These are phyloP conservation scores for Aspergillus oerlinghausenensis DNA, from an alignment of 2,329 filamentous ascomycete genomes.

Conservation along the genomic window DNA sequence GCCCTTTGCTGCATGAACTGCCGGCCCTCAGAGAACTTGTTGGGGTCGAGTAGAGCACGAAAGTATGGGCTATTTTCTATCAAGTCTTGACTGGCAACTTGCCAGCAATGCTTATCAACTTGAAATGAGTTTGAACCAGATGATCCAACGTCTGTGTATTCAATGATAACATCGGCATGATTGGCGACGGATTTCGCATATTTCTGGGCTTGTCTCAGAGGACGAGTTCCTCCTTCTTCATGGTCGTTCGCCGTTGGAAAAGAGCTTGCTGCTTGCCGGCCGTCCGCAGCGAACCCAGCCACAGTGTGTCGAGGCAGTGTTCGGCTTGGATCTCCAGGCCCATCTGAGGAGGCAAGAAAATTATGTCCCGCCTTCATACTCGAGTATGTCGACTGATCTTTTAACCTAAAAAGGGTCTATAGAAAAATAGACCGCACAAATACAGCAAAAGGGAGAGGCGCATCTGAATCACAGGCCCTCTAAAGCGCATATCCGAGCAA, in stretches of 20 bases:
- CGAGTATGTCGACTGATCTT: not conserved
- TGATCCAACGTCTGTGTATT: slow-evolving; percentile 21
- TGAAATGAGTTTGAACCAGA: slow-evolving; percentile 4
- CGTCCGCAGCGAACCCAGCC: not conserved
- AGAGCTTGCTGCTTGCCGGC: not conserved
- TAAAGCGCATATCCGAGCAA: not conserved
- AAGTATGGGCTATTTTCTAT: slow-evolving; percentile 37
- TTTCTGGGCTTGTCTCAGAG: not conserved
- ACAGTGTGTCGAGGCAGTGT: slow-evolving; percentile 1
- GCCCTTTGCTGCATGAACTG: slow-evolving; percentile 27
- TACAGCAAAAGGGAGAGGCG: not conserved
- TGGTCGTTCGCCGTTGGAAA: not conserved
- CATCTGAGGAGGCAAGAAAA: slow-evolving; percentile 16
- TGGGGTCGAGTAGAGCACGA: slow-evolving; percentile 35
- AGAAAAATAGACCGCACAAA: not conserved
- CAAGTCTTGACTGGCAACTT: slow-evolving; percentile 30
- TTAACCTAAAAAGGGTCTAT: not conserved
- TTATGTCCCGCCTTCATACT: slow-evolving; percentile 21
- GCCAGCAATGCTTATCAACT: slow-evolving; percentile 23
- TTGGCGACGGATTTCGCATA: slow-evolving; percentile 20
- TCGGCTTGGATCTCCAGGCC: slow-evolving; percentile 2
- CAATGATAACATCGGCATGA: slow-evolving; percentile 34
- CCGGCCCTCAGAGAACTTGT: slow-evolving; percentile 40
- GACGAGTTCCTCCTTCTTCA: not conserved
- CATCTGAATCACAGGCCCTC: not conserved